phyloP scores from a whole-genome alignment of 2,329 filamentous ascomycete species.

The Hirsutella minnesotensis region DNA sequence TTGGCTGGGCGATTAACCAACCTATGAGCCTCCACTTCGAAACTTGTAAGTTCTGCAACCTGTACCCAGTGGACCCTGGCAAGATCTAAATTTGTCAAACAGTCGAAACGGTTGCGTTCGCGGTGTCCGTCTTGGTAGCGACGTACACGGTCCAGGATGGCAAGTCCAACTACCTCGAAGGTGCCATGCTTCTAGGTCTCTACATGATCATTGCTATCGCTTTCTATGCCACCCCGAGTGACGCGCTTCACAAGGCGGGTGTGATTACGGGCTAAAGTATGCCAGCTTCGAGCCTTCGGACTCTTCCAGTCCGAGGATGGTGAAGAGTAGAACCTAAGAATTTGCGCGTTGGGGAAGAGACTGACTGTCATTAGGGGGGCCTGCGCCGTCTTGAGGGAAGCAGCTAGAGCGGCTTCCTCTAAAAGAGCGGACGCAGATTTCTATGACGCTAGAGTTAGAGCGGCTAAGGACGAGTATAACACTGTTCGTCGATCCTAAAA shows the following conservation, averaged over 20 bases:
- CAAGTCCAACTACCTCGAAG: conserved; percentile 75
- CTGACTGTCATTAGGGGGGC: too few species aligned
- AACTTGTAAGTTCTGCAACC: conserved; percentile 29
- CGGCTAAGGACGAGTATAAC: too few species aligned
- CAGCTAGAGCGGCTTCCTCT: too few species aligned
- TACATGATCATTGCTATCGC: conserved; percentile 50
- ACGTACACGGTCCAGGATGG: conserved; percentile 70
- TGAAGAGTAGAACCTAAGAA: too few species aligned
- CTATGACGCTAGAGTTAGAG: too few species aligned
- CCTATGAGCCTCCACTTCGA: conserved; percentile 74
- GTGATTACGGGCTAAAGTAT: not conserved
- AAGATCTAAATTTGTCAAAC: not conserved
- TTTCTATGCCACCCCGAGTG: conserved; percentile 44
- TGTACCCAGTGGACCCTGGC: not conserved
- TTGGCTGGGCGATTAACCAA: conserved; percentile 64
- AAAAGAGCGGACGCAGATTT: too few species aligned
- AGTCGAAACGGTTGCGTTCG: conserved; percentile 69
- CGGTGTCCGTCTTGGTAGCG: conserved; percentile 62
- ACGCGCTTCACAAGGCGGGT: conserved; percentile 23
- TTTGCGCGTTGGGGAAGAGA: too few species aligned
- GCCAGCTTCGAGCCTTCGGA: too few species aligned
- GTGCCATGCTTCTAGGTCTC: conserved; percentile 50
- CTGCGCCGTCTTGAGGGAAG: too few species aligned
- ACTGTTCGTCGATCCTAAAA: too few species aligned
- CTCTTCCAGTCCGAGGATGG: too few species aligned